Evolutionary conservation across 1,139 yeast genomes (phyloP).

Genomic region (Oligophagozyma castellii): DNA sequence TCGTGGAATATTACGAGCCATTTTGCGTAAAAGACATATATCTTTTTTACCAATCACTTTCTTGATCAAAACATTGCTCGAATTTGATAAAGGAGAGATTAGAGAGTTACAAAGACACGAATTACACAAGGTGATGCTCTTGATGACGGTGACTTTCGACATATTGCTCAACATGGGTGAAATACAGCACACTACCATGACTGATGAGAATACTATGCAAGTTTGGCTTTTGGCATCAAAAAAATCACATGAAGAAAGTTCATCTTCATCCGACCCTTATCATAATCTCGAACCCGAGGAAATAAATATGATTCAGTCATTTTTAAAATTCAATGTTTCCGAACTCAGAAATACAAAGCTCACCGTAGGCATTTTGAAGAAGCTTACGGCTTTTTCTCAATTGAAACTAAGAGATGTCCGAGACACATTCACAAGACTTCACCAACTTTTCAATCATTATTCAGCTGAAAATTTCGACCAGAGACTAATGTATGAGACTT

Average conservation of each 20-base stretch:
- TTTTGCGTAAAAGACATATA: conserved; percentile 4
- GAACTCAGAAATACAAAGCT: conserved; percentile 32
- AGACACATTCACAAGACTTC: conserved; percentile 13
- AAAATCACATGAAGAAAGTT: conserved; percentile 3
- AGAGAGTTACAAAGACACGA: conserved; percentile 8
- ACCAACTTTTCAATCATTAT: conserved; percentile 9
- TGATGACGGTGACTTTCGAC: conserved; percentile 8
- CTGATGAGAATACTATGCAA: conserved; percentile 1
- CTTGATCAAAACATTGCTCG: conserved; percentile 5
- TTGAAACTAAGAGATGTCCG: conserved; percentile 33
- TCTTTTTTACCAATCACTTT: conserved; percentile 5
- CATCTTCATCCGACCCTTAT: too few relatives aligned
- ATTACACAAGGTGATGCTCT: conserved; percentile 6
- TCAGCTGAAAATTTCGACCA: conserved; percentile 2
- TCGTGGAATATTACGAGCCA: conserved; percentile 5
- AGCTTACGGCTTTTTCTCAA: conserved; percentile 31
- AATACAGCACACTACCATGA: too few relatives aligned
- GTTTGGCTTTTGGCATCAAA: conserved; percentile 5
- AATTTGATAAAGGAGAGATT: conserved; percentile 2
- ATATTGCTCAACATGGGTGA: too few relatives aligned
- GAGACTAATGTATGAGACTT: conserved; percentile 1
- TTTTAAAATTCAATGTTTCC: conserved; percentile 37
- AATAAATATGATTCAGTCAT: conserved; percentile 40
- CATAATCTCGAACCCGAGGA: conserved; percentile 28
- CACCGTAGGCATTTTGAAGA: conserved; percentile 29